phyloP scores from a whole-genome alignment of 306 rosid species.

The Pueraria montana region DNA sequence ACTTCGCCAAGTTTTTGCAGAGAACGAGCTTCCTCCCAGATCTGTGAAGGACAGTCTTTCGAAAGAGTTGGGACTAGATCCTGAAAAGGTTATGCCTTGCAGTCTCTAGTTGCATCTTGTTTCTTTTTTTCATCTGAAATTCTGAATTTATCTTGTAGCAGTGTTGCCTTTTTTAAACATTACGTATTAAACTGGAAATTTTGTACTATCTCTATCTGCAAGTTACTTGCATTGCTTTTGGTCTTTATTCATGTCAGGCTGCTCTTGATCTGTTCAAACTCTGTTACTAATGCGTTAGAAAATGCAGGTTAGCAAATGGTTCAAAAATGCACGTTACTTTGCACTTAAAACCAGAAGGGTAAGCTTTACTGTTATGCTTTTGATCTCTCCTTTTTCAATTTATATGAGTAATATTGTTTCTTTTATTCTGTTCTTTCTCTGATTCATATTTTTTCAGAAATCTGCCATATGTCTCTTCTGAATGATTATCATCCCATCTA shows the following conservation, averaged over 20 bases:
- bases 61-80: slow-evolving; percentile 83
- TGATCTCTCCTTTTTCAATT: neutral
- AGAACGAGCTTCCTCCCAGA: slow-evolving; percentile 86
- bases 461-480: neutral
- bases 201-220: neutral
- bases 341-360: slow-evolving; percentile 88
- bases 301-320: slow-evolving; percentile 95
- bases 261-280: slow-evolving; percentile 23
- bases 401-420: neutral
- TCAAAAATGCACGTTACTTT: slow-evolving; percentile 89
- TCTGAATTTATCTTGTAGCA: neutral
- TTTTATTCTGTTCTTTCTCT: slow-evolving; percentile 9
- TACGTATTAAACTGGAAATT: slow-evolving; percentile 29
- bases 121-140: slow-evolving; percentile 32
- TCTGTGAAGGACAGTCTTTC: slow-evolving; percentile 75
- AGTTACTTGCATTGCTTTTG: slow-evolving; percentile 23
- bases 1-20: slow-evolving; percentile 88
- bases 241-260: slow-evolving; percentile 2
- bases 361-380: slow-evolving; percentile 14
- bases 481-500: neutral
- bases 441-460: slow-evolving; percentile 18
- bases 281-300: slow-evolving; percentile 23
- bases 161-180: slow-evolving; percentile 2
- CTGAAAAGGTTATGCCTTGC: slow-evolving; percentile 69
- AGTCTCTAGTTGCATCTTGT: slow-evolving; percentile 28